Percentiles rank a stretch among this genome's conserved stretches.
Evolutionary conservation across 148 eudicot genomes (phyloP).

Genomic region (Arbutus unedo): DNA sequence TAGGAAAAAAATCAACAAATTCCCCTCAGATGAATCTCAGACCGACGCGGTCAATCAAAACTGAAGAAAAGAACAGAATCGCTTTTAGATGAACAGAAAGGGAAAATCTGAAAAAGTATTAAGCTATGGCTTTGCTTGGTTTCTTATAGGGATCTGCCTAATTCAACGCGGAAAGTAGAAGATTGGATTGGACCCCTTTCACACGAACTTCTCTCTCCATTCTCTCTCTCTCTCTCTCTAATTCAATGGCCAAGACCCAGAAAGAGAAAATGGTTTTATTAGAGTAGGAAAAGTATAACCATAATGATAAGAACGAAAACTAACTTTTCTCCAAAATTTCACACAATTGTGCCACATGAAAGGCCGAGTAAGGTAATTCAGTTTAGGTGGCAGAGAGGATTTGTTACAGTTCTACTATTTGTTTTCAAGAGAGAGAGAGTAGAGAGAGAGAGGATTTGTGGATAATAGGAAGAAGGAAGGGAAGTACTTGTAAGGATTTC

Average conservation of each 20-base stretch:
- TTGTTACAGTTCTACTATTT: not conserved
- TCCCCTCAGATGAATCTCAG: not conserved
- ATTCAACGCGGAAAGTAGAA: not conserved
- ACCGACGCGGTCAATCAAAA: not conserved
- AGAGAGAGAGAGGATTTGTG: not conserved
- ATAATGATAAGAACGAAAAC: constrained; percentile 7
- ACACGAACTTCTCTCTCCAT: not conserved
- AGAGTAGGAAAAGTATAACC: not conserved
- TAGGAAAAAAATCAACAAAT: not conserved
- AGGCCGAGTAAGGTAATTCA: not conserved
- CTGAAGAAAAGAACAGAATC: not conserved
- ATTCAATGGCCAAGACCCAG: not conserved
- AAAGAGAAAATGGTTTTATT: not conserved
- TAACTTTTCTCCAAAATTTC: not conserved
- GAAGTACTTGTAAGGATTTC: too few species aligned
- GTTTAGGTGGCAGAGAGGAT: not conserved
- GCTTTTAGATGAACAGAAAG: not conserved
- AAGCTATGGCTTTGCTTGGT: not conserved
- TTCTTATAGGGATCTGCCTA: too few species aligned
- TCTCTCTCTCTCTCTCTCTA: not conserved
- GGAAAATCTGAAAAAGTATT: too few species aligned
- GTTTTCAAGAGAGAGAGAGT: not conserved
- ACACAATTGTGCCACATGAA: not conserved
- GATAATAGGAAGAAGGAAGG: too few species aligned
- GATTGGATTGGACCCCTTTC: not conserved